Conservation (phyloP, 2,329 filamentous ascomycete species). For the Fusarium drepaniforme region DNA sequence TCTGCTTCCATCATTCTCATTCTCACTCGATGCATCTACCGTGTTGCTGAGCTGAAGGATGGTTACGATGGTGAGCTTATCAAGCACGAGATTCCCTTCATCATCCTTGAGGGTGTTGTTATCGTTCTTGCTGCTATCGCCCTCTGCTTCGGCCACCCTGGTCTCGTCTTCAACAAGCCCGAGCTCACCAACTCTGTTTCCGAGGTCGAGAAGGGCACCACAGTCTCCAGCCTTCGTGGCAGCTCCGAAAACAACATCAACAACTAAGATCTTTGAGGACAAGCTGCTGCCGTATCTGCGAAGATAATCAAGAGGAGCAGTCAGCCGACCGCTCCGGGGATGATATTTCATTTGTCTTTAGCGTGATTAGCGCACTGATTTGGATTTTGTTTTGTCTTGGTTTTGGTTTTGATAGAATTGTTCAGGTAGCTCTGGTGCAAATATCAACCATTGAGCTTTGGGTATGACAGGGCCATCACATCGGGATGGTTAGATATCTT, state of each 20-base stretch:
- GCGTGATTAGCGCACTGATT: constrained; percentile 13
- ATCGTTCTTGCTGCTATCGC: constrained; percentile 52
- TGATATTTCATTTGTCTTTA: constrained; percentile 27
- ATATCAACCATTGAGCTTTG: constrained; percentile 24
- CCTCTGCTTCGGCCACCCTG: constrained; percentile 57
- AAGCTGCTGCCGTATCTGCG: not conserved
- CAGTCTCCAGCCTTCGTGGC: not conserved
- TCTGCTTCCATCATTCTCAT: constrained; percentile 68
- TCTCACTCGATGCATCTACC: constrained; percentile 72
- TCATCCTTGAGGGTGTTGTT: constrained; percentile 62
- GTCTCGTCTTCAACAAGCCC: constrained; percentile 51
- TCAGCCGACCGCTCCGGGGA: not conserved
- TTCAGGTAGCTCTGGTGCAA: constrained; percentile 25
- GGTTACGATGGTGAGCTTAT: constrained; percentile 71
- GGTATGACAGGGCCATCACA: not conserved
- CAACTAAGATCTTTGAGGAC: constrained; percentile 13
- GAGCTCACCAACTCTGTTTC: constrained; percentile 21
- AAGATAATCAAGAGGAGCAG: not conserved
- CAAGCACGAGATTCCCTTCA: constrained; percentile 63
- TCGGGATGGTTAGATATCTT: constrained; percentile 9
- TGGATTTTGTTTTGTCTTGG: constrained; percentile 10
- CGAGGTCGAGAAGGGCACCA: constrained; percentile 43
- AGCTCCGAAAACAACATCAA: constrained; percentile 10
- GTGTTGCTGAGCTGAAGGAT: constrained; percentile 74
- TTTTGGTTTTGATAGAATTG: constrained; percentile 19